Base-by-base conservation (phyloP, 2,329 filamentous ascomycete species). In the Aspergillus awamori region DNA sequence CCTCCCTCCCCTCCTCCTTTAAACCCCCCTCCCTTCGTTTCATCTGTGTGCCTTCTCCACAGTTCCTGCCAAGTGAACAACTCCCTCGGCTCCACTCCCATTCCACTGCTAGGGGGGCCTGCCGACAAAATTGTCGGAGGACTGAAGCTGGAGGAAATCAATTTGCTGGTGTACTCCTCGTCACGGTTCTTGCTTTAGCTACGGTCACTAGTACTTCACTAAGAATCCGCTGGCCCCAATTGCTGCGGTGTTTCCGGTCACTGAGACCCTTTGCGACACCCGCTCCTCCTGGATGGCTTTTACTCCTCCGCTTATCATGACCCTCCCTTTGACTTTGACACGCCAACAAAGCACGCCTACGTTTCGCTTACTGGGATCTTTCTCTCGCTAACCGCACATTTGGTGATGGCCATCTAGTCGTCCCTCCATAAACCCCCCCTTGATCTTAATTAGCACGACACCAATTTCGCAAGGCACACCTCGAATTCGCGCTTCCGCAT, bases 11-110 rank as follows among this genome's bases (percentile, higher is more conserved):
- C 57, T 45, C 41, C n/a, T 49, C 63, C 33, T 36, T 36, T 36
- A 36, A 36, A 36, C 59, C 64, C 64, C 53, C 62, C 56, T 61
- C 61, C 51, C 51, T 65, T 59, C 33, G 24, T 61, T 43, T 55
- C 53, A 56, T 43, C 43, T 56, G 53, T 59, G 49, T 52, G 43
- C 43, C 36, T 71, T 69, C 68, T 70, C 72, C 70, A 71, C 71
- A 67, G 65, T 71, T 72, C 62, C 66, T 64, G 69, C 68, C 69
- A 69, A 57, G 61, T 60, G 61, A 67, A 64, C 59, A 68, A 63
- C 56, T 61, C 49, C 41, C 47, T 63, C 58, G 67, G 69, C 72
- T 73, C 72, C 72, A 74, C 71, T 63, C 57, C 62, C 60, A 62
- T 55, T 61, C 61, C 64, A 63, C 66, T 66, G 64, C 70, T 70